A percentile compares a stretch with the other conserved stretches of the same genome.
Evolutionary conservation across 208 protist species (phyloP).

Genomic region (Crithidia thermophila): DNA sequence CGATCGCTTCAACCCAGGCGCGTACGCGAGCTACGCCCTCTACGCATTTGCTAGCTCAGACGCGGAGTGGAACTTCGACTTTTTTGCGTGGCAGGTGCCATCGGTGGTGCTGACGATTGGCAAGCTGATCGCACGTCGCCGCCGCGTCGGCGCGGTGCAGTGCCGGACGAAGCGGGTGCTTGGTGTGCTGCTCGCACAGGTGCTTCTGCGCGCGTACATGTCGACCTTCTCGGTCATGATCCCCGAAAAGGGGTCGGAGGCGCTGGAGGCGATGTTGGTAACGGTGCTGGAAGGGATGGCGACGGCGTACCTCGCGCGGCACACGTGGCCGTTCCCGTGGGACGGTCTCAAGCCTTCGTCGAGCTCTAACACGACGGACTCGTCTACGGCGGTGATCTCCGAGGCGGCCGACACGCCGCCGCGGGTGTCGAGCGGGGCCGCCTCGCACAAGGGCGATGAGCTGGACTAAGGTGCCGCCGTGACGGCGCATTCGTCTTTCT

Average conservation of each 20-base stretch:
- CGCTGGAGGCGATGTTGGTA: constrained; percentile 45
- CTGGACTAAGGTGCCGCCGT: constrained; percentile 4
- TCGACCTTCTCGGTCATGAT: constrained; percentile 83
- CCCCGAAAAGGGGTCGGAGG: constrained; percentile 57
- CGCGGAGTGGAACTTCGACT: constrained; percentile 78
- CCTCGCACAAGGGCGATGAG: constrained; percentile 3
- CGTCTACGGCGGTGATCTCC: constrained; percentile 27
- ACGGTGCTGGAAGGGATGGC: constrained; percentile 55
- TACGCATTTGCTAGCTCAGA: constrained; percentile 68
- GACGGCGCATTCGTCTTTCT: neutral
- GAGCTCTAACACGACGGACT: constrained; percentile 19
- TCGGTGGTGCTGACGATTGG: constrained; percentile 61
- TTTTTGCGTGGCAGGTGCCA: constrained; percentile 84
- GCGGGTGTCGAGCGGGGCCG: neutral
- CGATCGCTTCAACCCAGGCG: constrained; percentile 65
- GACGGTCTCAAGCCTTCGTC: constrained; percentile 11
- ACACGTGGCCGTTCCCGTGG: constrained; percentile 72
- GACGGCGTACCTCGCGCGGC: constrained; percentile 61
- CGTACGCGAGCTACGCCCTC: constrained; percentile 66
- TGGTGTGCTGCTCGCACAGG: constrained; percentile 54
- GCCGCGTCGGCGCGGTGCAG: constrained; percentile 32
- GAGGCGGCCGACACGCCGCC: constrained; percentile 24
- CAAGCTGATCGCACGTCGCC: constrained; percentile 68
- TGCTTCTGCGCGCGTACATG: constrained; percentile 70
- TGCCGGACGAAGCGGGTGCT: constrained; percentile 73